Percentiles rank a stretch among this genome's conserved stretches.
Evolutionary conservation across 148 eudicot species (phyloP).

Genomic region (Dysphania ambrosioides): DNA sequence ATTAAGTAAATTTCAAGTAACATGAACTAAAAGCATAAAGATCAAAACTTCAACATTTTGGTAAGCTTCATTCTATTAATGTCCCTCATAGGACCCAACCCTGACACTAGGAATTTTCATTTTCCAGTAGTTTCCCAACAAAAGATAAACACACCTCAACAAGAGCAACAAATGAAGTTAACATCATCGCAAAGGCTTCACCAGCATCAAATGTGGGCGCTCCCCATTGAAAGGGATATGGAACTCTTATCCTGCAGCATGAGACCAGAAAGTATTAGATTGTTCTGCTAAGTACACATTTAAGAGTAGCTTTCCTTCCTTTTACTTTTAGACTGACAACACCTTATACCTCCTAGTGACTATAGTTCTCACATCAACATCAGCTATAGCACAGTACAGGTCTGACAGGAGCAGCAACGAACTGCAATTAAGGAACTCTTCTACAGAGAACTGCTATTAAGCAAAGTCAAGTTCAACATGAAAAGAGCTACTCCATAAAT

Average conservation of each 20-base stretch:
- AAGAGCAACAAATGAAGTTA: constrained; percentile 91
- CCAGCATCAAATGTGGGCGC: constrained; percentile 96
- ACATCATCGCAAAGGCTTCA: constrained; percentile 99
- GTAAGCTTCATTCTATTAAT: not conserved
- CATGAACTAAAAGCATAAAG: constrained; percentile 4
- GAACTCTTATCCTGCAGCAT: constrained; percentile 68
- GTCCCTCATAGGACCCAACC: not conserved
- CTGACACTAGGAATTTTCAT: not conserved
- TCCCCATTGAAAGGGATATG: constrained; percentile 98
- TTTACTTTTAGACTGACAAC: not conserved
- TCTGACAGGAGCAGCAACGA: not conserved
- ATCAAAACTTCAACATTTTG: not conserved
- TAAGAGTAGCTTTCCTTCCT: not conserved
- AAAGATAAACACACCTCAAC: constrained; percentile 61
- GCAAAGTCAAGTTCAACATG: not conserved
- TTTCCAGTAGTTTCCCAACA: constrained; percentile 2
- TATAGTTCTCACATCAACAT: not conserved
- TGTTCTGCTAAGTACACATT: not conserved
- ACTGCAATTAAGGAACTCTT: too few relatives aligned
- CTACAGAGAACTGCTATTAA: too few relatives aligned
- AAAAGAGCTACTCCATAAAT: too few relatives aligned
- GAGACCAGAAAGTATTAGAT: constrained; percentile 16
- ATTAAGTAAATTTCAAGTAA: not conserved
- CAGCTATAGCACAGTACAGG: not conserved
- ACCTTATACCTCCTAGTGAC: not conserved